Percentiles rank a stretch among this genome's conserved stretches.
These are phyloP conservation scores for Fraxinus anomala DNA, from an alignment of 257 asterid genomes.

Conservation along the genomic window DNA sequence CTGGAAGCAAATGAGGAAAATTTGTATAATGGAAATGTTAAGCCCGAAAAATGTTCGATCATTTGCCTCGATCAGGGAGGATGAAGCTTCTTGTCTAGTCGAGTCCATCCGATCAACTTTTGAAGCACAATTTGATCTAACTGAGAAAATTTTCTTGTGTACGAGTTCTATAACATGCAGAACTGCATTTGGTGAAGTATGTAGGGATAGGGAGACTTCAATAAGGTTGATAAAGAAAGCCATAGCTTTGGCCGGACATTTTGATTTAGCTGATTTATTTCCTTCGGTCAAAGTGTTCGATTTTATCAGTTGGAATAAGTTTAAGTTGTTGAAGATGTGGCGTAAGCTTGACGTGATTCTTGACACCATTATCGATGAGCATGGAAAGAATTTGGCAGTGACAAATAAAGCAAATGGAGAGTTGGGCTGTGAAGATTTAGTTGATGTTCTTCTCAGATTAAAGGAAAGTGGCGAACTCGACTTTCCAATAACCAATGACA, in stretches of 20 bases:
- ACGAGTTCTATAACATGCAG: conserved; percentile 26
- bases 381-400: conserved; percentile 20
- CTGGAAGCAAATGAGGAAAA: conserved; percentile 33
- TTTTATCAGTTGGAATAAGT: conserved; percentile 28
- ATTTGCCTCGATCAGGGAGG: conserved; percentile 23
- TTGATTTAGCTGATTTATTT: conserved; percentile 28
- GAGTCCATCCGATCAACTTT: neutral
- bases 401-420: conserved; percentile 34
- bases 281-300: conserved; percentile 22
- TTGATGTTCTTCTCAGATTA: conserved; percentile 42
- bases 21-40: conserved; percentile 19
- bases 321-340: conserved; percentile 29
- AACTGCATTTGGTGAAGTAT: conserved; percentile 22
- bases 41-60: conserved; percentile 25
- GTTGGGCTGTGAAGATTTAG: conserved; percentile 38
- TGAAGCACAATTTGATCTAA: conserved; percentile 17
- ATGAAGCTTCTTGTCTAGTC: conserved; percentile 19
- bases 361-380: conserved; percentile 32
- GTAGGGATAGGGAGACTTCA: conserved; percentile 21
- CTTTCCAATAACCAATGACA: conserved; percentile 32
- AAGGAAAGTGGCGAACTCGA: conserved; percentile 31
- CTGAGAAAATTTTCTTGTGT: conserved; percentile 12
- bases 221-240: conserved; percentile 15
- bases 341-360: conserved; percentile 36
- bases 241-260: neutral